Base-by-base conservation (phyloP, 176 grass and related monocot species). In the Luzula sylvatica region DNA sequence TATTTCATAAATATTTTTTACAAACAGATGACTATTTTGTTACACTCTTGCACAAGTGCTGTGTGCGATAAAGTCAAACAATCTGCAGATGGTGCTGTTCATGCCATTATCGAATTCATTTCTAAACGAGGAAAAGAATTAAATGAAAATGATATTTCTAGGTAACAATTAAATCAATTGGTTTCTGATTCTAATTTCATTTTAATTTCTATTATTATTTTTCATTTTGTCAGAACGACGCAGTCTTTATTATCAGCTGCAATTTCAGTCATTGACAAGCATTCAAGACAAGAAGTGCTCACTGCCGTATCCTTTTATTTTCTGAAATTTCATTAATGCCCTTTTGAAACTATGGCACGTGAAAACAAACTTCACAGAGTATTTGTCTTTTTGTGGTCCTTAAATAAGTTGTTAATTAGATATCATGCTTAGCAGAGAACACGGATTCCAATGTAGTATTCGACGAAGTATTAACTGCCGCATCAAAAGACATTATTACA, bases 361-460 rank as follows among this genome's bases (percentile, higher is more conserved):
- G 9, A 35, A 35, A 35, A 35, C 30, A 35, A 35, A 35, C 30
- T 35, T 9, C 5, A 7, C 7, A 35, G 21, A 14, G 15, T 25
- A 21, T 18, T 46, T 63, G 16, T 13, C 46, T 35, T 35, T 4
- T 48, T 55, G 22, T 82, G 65, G 54, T 67, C 83, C 72, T 75
- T 88, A 70, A 83, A 48, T 38, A 11, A 35, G 30, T n/a, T 50
- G 42, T 63, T 18, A 54, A 56, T 73, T 83, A 95, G 89, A 95
- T 95, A 74, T 95, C 80, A 15, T 88, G 70, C 77, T 81, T 95
- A 82, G 90, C 84, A 65, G 90, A 95, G 70, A 88, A 77, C 50
- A 88, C 83, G 44, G 75, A 82, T 65, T 77, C 78, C 58, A 79
- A 28, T 66, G 52, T 88, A 44, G 84, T 95, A 26, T 95, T 95